phyloP scores from a whole-genome alignment of 768 basidiomycete genomes.

The Tulasnella calospora region DNA sequence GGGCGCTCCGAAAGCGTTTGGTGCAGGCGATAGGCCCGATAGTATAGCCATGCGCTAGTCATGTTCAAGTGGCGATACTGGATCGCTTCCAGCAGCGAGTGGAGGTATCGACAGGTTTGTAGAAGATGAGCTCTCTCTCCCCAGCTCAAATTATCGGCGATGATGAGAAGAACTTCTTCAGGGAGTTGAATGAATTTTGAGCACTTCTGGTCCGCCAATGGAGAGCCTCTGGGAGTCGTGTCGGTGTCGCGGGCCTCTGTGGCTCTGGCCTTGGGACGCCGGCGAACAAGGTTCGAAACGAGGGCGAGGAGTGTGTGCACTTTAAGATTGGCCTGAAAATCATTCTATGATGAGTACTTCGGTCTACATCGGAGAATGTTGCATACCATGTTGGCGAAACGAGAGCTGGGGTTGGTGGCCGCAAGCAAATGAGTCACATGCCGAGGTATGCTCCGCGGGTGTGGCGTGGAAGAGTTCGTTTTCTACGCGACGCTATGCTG shows the following conservation, averaged over 20 bases:
- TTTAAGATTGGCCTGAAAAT: not conserved
- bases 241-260: too few species aligned
- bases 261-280: not conserved
- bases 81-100: not conserved
- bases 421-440: not conserved
- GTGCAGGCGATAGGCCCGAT: not conserved
- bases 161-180: not conserved
- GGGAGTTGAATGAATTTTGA: not conserved
- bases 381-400: not conserved
- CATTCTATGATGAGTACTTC: not conserved
- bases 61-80: not conserved
- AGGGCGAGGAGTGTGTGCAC: not conserved
- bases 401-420: not conserved
- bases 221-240: not conserved
- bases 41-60: not conserved
- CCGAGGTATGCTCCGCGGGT: too few species aligned
- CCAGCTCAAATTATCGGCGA: not conserved
- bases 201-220: not conserved
- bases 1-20: not conserved
- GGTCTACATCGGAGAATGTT: too few species aligned
- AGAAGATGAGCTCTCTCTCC: not conserved
- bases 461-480: too few species aligned
- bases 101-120: not conserved
- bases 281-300: not conserved
- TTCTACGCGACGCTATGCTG: too few species aligned